Percentiles rank a stretch among this genome's conserved stretches.
Conservation (phyloP, 139 green algal species). For the Zygnema cylindricum region DNA sequence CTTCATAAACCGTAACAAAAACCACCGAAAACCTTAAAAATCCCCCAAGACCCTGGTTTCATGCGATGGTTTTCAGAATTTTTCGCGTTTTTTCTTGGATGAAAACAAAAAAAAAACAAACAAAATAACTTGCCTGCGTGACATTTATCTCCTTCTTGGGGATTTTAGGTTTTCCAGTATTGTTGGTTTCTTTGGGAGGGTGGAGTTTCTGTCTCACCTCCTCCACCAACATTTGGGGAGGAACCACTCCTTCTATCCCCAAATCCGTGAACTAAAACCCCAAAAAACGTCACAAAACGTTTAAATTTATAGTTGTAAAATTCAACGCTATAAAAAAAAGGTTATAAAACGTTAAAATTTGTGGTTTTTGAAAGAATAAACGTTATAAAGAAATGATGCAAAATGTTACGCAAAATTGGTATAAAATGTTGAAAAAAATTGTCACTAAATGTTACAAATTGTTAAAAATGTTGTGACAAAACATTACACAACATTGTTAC, state of each 20-base stretch:
- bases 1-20: too few species aligned
- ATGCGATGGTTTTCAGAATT: too few species aligned
- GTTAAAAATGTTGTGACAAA: too few species aligned
- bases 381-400: background rate
- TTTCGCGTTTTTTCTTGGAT: too few species aligned
- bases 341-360: background rate
- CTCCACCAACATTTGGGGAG: constrained; percentile 27
- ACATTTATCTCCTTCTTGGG: background rate
- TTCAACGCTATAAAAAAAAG: background rate
- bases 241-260: constrained; percentile 48
- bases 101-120: too few species aligned
- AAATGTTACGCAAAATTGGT: background rate
- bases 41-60: too few species aligned
- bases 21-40: too few species aligned
- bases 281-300: background rate
- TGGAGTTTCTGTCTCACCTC: background rate
- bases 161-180: background rate
- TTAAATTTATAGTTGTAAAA: background rate
- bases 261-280: constrained; percentile 16
- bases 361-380: background rate
- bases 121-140: too few species aligned
- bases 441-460: too few species aligned
- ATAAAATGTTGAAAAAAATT: too few species aligned
- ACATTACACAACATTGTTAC: too few species aligned
- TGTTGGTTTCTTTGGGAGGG: background rate